Conservation (phyloP, 164 flowering plant species). For the Vitis riparia region DNA sequence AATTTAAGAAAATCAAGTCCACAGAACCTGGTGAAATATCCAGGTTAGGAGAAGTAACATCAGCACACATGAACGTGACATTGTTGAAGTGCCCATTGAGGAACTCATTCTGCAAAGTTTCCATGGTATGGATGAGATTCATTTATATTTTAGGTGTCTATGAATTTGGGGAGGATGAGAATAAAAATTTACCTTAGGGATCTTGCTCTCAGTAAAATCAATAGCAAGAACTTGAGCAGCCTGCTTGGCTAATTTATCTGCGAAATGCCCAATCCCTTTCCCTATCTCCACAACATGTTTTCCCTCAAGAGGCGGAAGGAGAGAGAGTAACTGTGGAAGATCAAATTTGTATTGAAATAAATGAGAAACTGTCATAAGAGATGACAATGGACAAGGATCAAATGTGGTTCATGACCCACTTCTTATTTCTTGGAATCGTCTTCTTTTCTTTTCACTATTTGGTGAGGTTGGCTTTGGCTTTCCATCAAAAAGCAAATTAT, state of each 20-base stretch:
- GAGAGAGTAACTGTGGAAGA: conserved; percentile 66
- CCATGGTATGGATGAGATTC: neutral
- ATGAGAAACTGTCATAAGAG: neutral
- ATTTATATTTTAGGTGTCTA: neutral
- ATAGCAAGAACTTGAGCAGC: conserved; percentile 77
- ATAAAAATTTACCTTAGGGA: conserved; percentile 60
- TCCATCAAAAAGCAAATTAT: no score
- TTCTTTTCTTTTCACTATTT: no score
- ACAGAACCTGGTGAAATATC: conserved; percentile 60
- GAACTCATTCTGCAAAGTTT: conserved; percentile 65
- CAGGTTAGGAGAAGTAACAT: conserved; percentile 80
- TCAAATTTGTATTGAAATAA: neutral
- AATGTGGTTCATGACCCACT: no score
- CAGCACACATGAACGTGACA: conserved; percentile 85
- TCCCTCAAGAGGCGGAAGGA: conserved; percentile 80
- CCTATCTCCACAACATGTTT: conserved; percentile 86
- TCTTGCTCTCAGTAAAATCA: conserved; percentile 83
- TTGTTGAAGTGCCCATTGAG: conserved; percentile 79
- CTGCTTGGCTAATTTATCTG: conserved; percentile 80
- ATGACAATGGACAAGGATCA: no score
- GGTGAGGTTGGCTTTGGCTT: no score
- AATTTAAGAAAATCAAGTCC: conserved; percentile 89
- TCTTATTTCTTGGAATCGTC: no score
- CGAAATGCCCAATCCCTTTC: conserved; percentile 94
- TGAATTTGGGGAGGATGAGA: neutral